Evolutionary conservation across 2,329 filamentous ascomycete genomes (phyloP), one percentile per base, ranked within the genome.

Genomic region (Cladophialophora immunda): DNA sequence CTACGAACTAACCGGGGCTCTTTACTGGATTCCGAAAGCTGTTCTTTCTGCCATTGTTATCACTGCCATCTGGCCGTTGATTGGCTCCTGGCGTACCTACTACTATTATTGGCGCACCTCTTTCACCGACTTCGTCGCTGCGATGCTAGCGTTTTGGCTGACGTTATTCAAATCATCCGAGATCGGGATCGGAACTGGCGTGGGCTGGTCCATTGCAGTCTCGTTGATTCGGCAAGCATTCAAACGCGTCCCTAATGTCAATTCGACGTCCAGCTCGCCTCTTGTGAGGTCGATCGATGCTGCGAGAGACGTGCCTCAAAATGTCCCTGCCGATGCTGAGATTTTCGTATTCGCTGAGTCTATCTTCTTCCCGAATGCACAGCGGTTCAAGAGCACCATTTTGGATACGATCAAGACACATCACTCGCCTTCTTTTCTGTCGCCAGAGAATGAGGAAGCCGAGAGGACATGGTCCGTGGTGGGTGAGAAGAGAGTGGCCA

Each of bases 1-100:
- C 27, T 90, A 87, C 72, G 82, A 87, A 65, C 83, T 90, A 36
- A 85, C 85, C 0, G 85, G 84, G 0, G 84, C 86, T 0, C 81
- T 91, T 0, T 89, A 87, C 77, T 91, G 87, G 86, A 87, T 90
- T 19, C 88, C 89, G 0, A 89, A 89, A 71, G 83, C 88, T 0
- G 88, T 86, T 0, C 80, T 90, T 1, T 84, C 88, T 0, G 88
- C 87, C 1, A 89, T 90, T 67, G 89, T 90, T 68, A 89, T 90
- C 70, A 87, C 85, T 67, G 88, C 88, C 5, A 86, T 90, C 0
- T 85, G 85, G 77, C 86, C 87, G 45, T 80, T 90, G 6, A 86
- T 90, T 53, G 85, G 85, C 0, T 82, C 86, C 0, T 84, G 87
- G 0, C 83, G 80, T 1, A 81, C 85, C 6, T 89, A 90, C 73